Percentiles rank a stretch among this genome's conserved stretches.
These are phyloP conservation scores for Fusarium nodosum DNA, from an alignment of 2,329 filamentous ascomycete species.

Conservation along the genomic window DNA sequence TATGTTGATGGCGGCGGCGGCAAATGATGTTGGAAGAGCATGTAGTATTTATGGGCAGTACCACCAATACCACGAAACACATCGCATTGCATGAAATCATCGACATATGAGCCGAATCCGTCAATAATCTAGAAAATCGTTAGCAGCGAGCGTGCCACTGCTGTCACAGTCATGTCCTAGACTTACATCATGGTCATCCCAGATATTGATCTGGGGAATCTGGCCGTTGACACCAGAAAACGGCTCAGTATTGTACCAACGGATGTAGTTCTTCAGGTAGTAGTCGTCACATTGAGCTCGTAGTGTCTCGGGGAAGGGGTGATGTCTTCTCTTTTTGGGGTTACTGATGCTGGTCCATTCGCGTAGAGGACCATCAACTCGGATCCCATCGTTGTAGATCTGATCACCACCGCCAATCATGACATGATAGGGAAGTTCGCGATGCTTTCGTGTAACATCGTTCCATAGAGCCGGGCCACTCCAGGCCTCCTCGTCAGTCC, in stretches of 20 bases:
- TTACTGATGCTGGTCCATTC: constrained; percentile 88
- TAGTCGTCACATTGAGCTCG: constrained; percentile 89
- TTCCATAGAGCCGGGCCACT: constrained; percentile 96
- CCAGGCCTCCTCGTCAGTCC: constrained; percentile 86
- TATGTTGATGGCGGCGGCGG: constrained; percentile 88
- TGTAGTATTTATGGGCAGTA: constrained; percentile 96
- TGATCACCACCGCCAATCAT: constrained; percentile 97
- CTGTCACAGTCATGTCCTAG: background rate
- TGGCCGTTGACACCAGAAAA: constrained; percentile 90
- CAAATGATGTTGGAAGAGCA: constrained; percentile 96
- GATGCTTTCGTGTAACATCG: constrained; percentile 87
- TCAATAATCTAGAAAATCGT: constrained; percentile 79
- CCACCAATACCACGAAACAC: constrained; percentile 94
- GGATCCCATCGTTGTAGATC: constrained; percentile 94
- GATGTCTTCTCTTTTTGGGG: constrained; percentile 82
- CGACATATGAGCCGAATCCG: constrained; percentile 93
- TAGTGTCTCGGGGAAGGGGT: constrained; percentile 82
- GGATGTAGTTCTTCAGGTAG: constrained; percentile 90
- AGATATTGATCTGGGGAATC: constrained; percentile 96
- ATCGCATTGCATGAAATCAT: constrained; percentile 92
- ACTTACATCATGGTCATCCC: constrained; percentile 91
- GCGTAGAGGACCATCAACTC: constrained; percentile 84
- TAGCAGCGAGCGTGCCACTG: constrained; percentile 35
- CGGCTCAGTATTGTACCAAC: constrained; percentile 84
- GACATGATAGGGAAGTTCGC: constrained; percentile 87